Evolutionary conservation across 352 stramenopile species (phyloP).

Genomic region (Phytophthora europaea): DNA sequence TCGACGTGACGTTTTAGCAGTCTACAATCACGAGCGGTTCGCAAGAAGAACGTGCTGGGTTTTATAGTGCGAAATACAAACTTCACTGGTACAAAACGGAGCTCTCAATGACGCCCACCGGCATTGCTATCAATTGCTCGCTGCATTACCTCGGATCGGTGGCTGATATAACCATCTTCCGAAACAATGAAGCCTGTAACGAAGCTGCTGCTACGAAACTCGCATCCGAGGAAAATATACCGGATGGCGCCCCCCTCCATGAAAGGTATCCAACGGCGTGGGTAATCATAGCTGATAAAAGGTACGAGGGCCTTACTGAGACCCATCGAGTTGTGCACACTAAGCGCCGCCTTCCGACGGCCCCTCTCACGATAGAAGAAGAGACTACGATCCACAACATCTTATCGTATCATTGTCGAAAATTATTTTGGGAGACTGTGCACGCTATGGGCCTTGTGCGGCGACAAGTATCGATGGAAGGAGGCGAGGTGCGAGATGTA

Average conservation of each 20-base stretch:
- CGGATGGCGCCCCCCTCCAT: background rate
- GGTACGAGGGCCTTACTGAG: background rate
- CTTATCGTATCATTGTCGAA: conserved; percentile 5
- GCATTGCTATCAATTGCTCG: background rate
- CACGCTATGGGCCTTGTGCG: conserved; percentile 9
- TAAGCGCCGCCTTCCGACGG: background rate
- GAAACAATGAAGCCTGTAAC: conserved; percentile 1
- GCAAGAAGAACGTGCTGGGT: too few relatives aligned
- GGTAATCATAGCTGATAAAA: conserved; percentile 2
- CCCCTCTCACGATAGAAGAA: conserved; percentile 1
- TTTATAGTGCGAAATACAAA: too few relatives aligned
- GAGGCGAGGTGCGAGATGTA: conserved; percentile 16
- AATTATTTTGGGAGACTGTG: conserved; percentile 14
- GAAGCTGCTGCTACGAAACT: background rate
- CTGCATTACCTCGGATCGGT: background rate
- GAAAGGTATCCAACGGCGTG: conserved; percentile 1
- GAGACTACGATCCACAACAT: background rate
- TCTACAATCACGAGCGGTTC: too few relatives aligned
- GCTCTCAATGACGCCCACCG: too few relatives aligned
- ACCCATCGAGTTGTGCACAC: conserved; percentile 6
- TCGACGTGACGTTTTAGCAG: too few relatives aligned
- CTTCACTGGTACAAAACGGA: too few relatives aligned
- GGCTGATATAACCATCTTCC: conserved; percentile 12
- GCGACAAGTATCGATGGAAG: conserved; percentile 15
- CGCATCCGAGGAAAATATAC: background rate